Evolutionary conservation across 192 early-diverging fungal genomes (phyloP).

Genomic region (Borealophlyctis nickersoniae): DNA sequence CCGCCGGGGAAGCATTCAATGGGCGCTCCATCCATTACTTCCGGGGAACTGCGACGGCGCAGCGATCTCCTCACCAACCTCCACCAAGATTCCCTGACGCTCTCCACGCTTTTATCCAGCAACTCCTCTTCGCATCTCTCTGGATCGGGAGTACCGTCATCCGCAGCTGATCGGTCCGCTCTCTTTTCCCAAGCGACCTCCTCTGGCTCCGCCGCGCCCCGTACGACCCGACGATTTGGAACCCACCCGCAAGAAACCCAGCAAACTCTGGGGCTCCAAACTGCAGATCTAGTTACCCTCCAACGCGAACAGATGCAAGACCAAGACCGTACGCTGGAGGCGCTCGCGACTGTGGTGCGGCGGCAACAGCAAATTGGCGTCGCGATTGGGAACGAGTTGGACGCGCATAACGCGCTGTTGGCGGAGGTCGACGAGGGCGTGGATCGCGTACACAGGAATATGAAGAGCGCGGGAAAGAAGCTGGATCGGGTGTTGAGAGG

Average conservation of each 20-base stretch:
- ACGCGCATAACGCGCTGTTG: slow-evolving; percentile 85
- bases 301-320: slow-evolving; percentile 76
- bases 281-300: slow-evolving; percentile 67
- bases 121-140: not conserved
- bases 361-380: slow-evolving; percentile 85
- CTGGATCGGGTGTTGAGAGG: slow-evolving; percentile 55
- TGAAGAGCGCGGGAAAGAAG: slow-evolving; percentile 77
- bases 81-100: slow-evolving; percentile 57
- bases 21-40: slow-evolving; percentile 38
- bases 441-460: slow-evolving; percentile 69
- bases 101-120: slow-evolving; percentile 3
- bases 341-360: slow-evolving; percentile 71
- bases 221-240: slow-evolving; percentile 53
- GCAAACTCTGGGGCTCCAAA: slow-evolving; percentile 73
- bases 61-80: slow-evolving; percentile 73
- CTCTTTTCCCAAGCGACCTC: slow-evolving; percentile 22
- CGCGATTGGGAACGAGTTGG: slow-evolving; percentile 85
- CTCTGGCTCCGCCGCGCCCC: slow-evolving; percentile 46
- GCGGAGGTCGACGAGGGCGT: slow-evolving; percentile 79
- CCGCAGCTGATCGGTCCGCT: not conserved
- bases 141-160: not conserved
- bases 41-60: slow-evolving; percentile 72
- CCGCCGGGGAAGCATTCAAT: not conserved
- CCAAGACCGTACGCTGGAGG: slow-evolving; percentile 76
- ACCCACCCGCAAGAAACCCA: slow-evolving; percentile 70